Evolutionary conservation across 257 asterid genomes (phyloP).

Genomic region (Plantago major): DNA sequence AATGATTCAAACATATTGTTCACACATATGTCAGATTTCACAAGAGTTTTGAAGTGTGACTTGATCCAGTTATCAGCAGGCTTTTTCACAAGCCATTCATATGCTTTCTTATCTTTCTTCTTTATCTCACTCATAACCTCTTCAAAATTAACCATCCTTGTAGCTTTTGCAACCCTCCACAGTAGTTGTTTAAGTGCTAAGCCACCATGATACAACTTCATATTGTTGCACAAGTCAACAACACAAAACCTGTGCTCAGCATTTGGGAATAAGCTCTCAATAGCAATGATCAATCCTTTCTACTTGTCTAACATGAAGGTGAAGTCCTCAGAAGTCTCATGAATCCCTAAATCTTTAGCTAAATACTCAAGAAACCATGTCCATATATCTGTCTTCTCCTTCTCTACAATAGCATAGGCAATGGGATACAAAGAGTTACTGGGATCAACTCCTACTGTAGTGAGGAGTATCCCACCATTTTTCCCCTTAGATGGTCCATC

Average conservation of each 20-base stretch:
- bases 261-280: not conserved
- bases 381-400: too few species aligned
- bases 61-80: not conserved
- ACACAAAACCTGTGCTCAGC: constrained; percentile 5
- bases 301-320: constrained; percentile 21
- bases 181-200: not conserved
- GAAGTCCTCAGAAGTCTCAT: too few species aligned
- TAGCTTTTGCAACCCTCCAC: constrained; percentile 4
- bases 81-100: not conserved
- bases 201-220: not conserved
- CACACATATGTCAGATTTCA: not conserved
- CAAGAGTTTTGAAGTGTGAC: constrained; percentile 1
- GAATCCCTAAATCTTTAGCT: too few species aligned
- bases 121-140: not conserved
- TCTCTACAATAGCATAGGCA: too few species aligned
- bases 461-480: too few species aligned
- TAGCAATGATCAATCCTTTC: constrained; percentile 14
- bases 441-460: too few species aligned
- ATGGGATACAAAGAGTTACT: too few species aligned
- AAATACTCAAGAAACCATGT: too few species aligned
- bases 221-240: constrained; percentile 6
- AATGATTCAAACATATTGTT: constrained; percentile 14
- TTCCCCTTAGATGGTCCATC: too few species aligned
- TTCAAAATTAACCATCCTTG: not conserved
- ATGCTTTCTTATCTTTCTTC: not conserved